Evolutionary conservation across 352 stramenopile genomes (phyloP), one percentile per base, ranked within the genome.

Genomic region (Phytopythium boreale): DNA sequence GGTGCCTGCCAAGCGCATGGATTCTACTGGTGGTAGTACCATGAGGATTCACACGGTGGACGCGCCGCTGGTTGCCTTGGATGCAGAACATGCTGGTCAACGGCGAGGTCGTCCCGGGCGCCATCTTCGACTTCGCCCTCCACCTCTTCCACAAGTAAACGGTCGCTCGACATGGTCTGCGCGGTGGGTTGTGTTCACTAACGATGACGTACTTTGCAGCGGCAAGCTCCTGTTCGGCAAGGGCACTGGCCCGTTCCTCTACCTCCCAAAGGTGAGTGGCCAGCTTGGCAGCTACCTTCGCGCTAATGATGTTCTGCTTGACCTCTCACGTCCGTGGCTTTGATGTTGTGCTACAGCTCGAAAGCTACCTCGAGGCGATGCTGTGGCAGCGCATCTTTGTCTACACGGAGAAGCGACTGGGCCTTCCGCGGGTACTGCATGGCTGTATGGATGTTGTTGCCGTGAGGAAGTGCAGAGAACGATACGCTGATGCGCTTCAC

Each of bases 331-430:
- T 36, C 31, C 3, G 3, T 36, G 4, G 8, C 31, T 36, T 36
- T 39, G 34, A 26, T 10, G 43, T 44, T 47, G 37, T 4, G n/a
- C n/a, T n/a, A 44, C 43, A 89, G 79, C 67, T 99, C 29, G 95
- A 99, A 76, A 77, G 77, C 29, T 90, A 97, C 68, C 77, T 92
- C 34, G 97, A 99, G 86, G 97, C 97, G 17, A 76, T 82, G n/a
- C 75, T 99, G 3, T 98, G 96, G 96, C 94, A 97, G 53, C 87
- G 97, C 70, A 93, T 98, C 17, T 98, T 99, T 67, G 77, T 89
- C 58, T 85, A 89, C 51, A 88, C 93, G 7, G 93, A 99, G 71
- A 71, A 78, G 49, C 89, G 92, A 47, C 75, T 98, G 36, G 77
- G 82, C 0, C 68, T 99, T 12, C 77, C 89, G n/a, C 76, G 46